phyloP scores from a whole-genome alignment of 345 rosid genomes.

The Gossypium arboreum region DNA sequence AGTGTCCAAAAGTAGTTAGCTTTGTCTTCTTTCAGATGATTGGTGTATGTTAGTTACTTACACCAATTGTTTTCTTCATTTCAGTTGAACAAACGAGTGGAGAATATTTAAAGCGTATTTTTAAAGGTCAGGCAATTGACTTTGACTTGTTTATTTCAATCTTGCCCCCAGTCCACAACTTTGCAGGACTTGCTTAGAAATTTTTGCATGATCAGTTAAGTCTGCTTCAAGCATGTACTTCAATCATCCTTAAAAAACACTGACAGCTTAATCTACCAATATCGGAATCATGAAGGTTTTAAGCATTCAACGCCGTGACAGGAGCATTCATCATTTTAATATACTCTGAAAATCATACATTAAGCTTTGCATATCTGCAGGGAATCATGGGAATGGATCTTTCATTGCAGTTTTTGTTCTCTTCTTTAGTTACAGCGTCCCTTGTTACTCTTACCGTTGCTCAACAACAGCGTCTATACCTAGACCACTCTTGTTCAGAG shows the following conservation, averaged over 20 bases:
- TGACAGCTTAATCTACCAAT: background rate
- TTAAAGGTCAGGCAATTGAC: no score
- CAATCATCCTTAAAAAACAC: background rate
- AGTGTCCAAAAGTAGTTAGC: no score
- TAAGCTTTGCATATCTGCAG: background rate
- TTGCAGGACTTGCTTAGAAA: no score
- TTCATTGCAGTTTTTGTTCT: conserved; percentile 1
- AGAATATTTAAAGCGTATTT: no score
- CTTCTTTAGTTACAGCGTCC: background rate
- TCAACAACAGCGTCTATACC: background rate
- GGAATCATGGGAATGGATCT: background rate
- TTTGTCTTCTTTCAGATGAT: no score
- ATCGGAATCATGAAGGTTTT: no score
- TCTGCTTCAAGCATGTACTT: background rate
- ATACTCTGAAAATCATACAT: background rate
- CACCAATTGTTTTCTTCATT: no score
- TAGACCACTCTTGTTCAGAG: background rate
- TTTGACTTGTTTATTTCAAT: no score
- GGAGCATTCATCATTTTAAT: no score
- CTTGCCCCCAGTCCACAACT: no score
- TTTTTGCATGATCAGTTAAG: background rate
- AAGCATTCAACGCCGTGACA: background rate
- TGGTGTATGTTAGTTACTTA: no score
- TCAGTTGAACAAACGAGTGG: no score
- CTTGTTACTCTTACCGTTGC: background rate